Evolutionary conservation across 768 basidiomycete genomes (phyloP).

Genomic region (Pholiota molesta): DNA sequence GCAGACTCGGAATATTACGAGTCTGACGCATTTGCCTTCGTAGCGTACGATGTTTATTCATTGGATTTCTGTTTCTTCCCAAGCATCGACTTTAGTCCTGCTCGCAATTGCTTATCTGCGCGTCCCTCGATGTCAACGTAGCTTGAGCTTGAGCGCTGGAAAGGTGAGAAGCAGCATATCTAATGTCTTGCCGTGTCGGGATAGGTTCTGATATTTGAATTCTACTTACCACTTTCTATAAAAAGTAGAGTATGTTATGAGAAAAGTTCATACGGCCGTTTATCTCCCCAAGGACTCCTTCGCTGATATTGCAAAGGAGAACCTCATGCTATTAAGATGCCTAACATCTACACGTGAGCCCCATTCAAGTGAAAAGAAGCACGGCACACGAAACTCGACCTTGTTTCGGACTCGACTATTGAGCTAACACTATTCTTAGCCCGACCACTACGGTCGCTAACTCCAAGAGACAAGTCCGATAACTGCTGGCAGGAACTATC

Average conservation of each 20-base stretch:
- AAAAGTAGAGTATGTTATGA: no score
- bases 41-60: background rate
- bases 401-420: background rate
- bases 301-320: background rate
- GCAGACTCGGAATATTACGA: background rate
- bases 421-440: slow-evolving; percentile 6
- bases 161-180: background rate
- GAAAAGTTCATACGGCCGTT: background rate
- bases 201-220: background rate
- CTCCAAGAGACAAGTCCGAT: background rate
- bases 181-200: background rate
- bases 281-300: slow-evolving; percentile 1
- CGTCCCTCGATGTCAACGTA: no score
- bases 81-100: background rate
- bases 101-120: background rate
- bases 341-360: background rate
- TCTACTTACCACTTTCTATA: no score
- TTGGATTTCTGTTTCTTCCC: background rate
- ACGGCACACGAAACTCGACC: background rate
- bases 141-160: no score
- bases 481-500: slow-evolving; percentile 4
- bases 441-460: background rate
- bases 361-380: background rate
- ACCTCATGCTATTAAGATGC: background rate
- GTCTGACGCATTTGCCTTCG: background rate